These are phyloP conservation scores for Auricularia sp. DNA, from an alignment of 768 basidiomycete species.

Conservation along the genomic window DNA sequence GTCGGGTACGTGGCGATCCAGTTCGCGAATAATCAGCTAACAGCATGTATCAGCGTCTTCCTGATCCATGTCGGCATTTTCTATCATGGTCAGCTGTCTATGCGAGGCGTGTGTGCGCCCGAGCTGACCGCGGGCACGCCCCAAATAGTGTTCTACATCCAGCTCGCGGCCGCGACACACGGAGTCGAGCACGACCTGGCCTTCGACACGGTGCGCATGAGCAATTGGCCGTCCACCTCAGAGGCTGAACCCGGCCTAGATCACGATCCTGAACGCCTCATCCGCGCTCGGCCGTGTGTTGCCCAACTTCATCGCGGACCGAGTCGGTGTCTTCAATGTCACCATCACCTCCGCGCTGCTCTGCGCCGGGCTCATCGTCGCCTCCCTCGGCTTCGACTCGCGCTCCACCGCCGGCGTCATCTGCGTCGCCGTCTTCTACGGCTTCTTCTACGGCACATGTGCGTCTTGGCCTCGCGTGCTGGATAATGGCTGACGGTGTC, in stretches of 20 bases:
- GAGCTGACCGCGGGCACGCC: too few species aligned
- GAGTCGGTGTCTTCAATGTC: conserved; percentile 35
- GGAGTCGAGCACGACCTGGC: conserved; percentile 38
- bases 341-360: conserved; percentile 16
- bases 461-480: not conserved
- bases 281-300: conserved; percentile 43
- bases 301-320: conserved; percentile 33
- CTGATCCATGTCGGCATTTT: not conserved
- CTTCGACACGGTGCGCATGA: conserved; percentile 39
- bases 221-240: not conserved
- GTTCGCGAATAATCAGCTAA: not conserved
- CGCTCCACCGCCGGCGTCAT: conserved; percentile 21
- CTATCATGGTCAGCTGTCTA: too few species aligned
- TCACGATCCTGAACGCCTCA: conserved; percentile 44
- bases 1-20: conserved; percentile 22
- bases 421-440: conserved; percentile 32
- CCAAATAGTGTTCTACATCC: conserved; percentile 41
- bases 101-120: too few species aligned
- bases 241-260: conserved; percentile 16
- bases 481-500: too few species aligned
- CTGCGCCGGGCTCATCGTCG: not conserved
- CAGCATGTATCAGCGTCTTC: not conserved
- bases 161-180: conserved; percentile 41
- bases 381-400: conserved; percentile 29
- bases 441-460: conserved; percentile 33